A percentile compares a stretch with the other conserved stretches of the same genome.
Conservation (phyloP, 495 filamentous ascomycete genomes). For the Bathelium albidoporum region DNA sequence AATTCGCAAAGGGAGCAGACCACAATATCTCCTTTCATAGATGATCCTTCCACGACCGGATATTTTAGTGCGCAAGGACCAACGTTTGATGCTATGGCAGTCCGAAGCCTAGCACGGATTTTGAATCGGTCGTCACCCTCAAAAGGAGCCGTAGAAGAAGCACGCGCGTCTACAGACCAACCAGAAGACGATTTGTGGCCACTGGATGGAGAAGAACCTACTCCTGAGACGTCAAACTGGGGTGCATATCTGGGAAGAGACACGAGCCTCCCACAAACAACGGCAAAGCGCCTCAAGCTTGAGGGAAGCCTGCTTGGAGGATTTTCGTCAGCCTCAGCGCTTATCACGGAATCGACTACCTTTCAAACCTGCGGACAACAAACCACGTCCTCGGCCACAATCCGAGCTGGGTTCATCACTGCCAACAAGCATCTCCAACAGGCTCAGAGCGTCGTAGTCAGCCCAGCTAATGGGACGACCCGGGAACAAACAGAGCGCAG, state of each 20-base stretch:
- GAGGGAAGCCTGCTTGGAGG: neutral
- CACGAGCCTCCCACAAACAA: constrained; percentile 1
- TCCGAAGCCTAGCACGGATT: constrained; percentile 53
- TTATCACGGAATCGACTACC: constrained; percentile 12
- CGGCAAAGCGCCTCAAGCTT: constrained; percentile 16
- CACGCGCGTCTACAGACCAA: constrained; percentile 34
- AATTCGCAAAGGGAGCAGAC: constrained; percentile 55
- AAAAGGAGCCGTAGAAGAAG: constrained; percentile 38
- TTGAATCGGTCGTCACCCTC: constrained; percentile 47
- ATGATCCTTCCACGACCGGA: constrained; percentile 35
- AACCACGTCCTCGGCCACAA: constrained; percentile 20
- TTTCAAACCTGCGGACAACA: constrained; percentile 18
- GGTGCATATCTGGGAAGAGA: constrained; percentile 8
- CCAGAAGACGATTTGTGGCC: constrained; percentile 56
- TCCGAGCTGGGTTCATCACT: constrained; percentile 25
- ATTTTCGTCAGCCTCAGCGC: constrained; percentile 5
- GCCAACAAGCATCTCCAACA: constrained; percentile 18
- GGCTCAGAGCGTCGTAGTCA: constrained; percentile 17
- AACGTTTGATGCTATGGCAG: constrained; percentile 40
- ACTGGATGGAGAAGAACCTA: constrained; percentile 42
- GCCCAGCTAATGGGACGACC: neutral
- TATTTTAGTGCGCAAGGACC: constrained; percentile 51
- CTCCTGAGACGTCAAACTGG: constrained; percentile 26
- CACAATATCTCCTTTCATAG: constrained; percentile 53
- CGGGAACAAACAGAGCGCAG: constrained; percentile 13